phyloP scores from a whole-genome alignment of 2,329 filamentous ascomycete genomes.

The Aspergillus caelatus region DNA sequence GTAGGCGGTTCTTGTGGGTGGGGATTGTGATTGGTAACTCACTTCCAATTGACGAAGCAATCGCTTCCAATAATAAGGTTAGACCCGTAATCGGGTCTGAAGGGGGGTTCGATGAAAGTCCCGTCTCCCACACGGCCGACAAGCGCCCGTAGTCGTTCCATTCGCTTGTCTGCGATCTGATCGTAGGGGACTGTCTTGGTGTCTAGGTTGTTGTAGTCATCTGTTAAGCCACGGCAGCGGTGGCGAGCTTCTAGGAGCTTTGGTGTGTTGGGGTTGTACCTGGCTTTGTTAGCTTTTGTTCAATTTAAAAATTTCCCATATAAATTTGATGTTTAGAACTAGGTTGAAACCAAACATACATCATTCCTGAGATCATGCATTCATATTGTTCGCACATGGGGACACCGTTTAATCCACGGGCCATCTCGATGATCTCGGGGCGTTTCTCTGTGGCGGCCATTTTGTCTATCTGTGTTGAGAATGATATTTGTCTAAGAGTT shows the following conservation, averaged over 20 bases:
- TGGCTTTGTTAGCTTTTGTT: constrained; percentile 11
- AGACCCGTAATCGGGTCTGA: constrained; percentile 36
- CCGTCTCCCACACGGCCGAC: constrained; percentile 33
- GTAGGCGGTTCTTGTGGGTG: background rate
- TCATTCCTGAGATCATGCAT: constrained; percentile 40
- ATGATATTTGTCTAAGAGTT: background rate
- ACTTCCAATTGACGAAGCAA: constrained; percentile 40
- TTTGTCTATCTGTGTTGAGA: background rate
- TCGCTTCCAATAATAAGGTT: constrained; percentile 35
- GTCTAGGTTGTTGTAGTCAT: constrained; percentile 35
- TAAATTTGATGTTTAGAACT: background rate
- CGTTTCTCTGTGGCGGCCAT: constrained; percentile 29
- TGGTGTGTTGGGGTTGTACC: constrained; percentile 34
- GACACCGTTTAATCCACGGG: constrained; percentile 26
- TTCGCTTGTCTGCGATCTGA: constrained; percentile 26
- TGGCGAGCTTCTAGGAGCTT: constrained; percentile 32
- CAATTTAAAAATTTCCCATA: background rate
- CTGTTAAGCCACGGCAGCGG: constrained; percentile 27
- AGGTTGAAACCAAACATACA: constrained; percentile 22
- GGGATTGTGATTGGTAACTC: background rate
- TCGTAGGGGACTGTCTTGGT: constrained; percentile 30
- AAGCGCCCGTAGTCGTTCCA: constrained; percentile 30
- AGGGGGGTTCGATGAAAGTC: constrained; percentile 36
- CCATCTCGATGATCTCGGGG: constrained; percentile 34
- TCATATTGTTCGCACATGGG: constrained; percentile 40